These are phyloP conservation scores for Didymella sp. DNA, from an alignment of 2,329 filamentous ascomycete genomes.

Conservation along the genomic window DNA sequence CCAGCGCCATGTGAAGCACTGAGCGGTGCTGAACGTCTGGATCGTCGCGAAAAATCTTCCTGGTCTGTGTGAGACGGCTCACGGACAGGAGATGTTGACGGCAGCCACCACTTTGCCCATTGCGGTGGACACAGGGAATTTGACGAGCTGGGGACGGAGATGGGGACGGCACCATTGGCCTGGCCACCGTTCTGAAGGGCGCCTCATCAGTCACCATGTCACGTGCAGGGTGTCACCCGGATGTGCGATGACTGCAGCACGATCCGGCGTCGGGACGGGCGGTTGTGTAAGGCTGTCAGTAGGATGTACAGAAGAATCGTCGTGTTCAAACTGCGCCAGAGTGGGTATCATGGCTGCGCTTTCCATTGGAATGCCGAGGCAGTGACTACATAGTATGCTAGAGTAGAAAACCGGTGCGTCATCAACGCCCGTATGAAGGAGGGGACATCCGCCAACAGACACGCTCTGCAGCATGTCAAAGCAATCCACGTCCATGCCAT, in stretches of 20 bases:
- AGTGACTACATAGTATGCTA: slow-evolving; percentile 29
- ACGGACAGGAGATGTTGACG: slow-evolving; percentile 20
- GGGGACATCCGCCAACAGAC: slow-evolving; percentile 30
- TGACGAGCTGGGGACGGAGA: slow-evolving; percentile 10
- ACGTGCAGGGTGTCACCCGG: slow-evolving; percentile 11
- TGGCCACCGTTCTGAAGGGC: slow-evolving; percentile 11
- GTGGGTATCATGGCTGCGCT: slow-evolving; percentile 26
- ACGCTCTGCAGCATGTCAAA: slow-evolving; percentile 20
- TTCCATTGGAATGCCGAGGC: slow-evolving; percentile 30
- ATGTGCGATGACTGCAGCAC: slow-evolving; percentile 6
- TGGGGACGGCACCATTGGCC: slow-evolving; percentile 5
- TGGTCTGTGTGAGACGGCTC: slow-evolving; percentile 20
- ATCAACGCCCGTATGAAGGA: slow-evolving; percentile 28
- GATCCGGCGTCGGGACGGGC: slow-evolving; percentile 16
- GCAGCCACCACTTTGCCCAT: slow-evolving; percentile 21
- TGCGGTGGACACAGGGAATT: slow-evolving; percentile 5
- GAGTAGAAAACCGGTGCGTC: slow-evolving; percentile 30
- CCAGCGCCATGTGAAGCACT: slow-evolving; percentile 19
- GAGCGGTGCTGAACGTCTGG: slow-evolving; percentile 23
- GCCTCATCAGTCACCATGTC: background rate
- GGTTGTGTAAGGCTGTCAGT: slow-evolving; percentile 23
- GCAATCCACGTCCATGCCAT: slow-evolving; percentile 17
- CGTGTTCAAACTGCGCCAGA: slow-evolving; percentile 25
- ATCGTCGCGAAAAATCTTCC: slow-evolving; percentile 35
- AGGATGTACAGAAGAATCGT: slow-evolving; percentile 9